A percentile compares a stretch with the other conserved stretches of the same genome.
Evolutionary conservation across 2,329 filamentous ascomycete genomes (phyloP).

Genomic region (Coniosporium tulheliwenetii): DNA sequence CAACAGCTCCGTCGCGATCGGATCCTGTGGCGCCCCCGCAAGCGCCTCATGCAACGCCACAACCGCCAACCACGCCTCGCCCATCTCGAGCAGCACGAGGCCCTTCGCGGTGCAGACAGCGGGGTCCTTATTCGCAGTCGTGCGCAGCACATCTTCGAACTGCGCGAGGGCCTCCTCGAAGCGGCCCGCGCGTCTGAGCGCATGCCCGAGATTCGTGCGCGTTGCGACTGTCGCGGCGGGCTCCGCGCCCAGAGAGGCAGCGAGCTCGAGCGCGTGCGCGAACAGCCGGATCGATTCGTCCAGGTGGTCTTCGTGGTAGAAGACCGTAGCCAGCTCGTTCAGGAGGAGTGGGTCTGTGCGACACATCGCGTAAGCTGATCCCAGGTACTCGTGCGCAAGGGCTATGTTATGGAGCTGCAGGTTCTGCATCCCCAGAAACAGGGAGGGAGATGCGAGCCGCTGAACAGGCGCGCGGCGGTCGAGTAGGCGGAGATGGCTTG

Average conservation of each 20-base stretch:
- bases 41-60: slow-evolving; percentile 72
- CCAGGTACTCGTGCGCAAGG: slow-evolving; percentile 85
- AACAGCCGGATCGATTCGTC: slow-evolving; percentile 66
- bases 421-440: slow-evolving; percentile 98
- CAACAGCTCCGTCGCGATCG: slow-evolving; percentile 64
- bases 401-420: slow-evolving; percentile 90
- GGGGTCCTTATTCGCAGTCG: slow-evolving; percentile 60
- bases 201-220: slow-evolving; percentile 78
- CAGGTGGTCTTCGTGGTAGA: slow-evolving; percentile 76
- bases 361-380: slow-evolving; percentile 72
- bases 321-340: slow-evolving; percentile 93
- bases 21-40: slow-evolving; percentile 63
- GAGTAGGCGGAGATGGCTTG: slow-evolving; percentile 97
- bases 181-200: slow-evolving; percentile 56
- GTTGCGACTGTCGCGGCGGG: slow-evolving; percentile 40
- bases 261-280: slow-evolving; percentile 54
- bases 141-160: slow-evolving; percentile 76
- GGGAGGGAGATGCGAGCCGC: slow-evolving; percentile 92
- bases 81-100: slow-evolving; percentile 66
- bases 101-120: slow-evolving; percentile 71
- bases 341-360: slow-evolving; percentile 75
- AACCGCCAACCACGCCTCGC: slow-evolving; percentile 60
- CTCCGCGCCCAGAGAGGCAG: neutral
- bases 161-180: slow-evolving; percentile 58
- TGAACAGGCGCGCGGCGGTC: slow-evolving; percentile 85